Evolutionary conservation across 345 rosid genomes (phyloP).

Genomic region (Durio zibethinus): DNA sequence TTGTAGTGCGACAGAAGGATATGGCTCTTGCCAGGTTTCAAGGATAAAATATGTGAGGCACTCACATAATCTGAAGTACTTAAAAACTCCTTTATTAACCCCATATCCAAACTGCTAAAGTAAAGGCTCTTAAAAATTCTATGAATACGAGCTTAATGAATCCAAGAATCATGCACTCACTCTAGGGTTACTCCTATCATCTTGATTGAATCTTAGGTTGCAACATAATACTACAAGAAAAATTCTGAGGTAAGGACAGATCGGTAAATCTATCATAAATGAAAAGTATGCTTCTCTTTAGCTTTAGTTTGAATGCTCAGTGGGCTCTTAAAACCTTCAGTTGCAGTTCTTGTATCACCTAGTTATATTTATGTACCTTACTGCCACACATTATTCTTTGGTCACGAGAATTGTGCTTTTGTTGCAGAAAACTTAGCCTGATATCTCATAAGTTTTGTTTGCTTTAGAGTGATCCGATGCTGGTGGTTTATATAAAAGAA

Average conservation of each 20-base stretch:
- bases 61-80: not conserved
- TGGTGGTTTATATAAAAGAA: slow-evolving; percentile 63
- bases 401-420: not conserved
- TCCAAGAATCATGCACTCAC: not conserved
- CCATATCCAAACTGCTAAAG: not conserved
- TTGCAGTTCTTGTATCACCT: not conserved
- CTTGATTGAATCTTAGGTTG: not conserved
- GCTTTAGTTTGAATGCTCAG: not conserved
- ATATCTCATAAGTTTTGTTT: slow-evolving; percentile 26
- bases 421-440: slow-evolving; percentile 18
- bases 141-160: not conserved
- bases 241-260: not conserved
- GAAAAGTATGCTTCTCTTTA: not conserved
- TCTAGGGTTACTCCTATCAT: not conserved
- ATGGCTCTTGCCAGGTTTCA: not conserved
- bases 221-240: not conserved
- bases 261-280: not conserved
- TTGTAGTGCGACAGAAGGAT: not conserved
- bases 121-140: not conserved
- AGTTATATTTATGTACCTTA: slow-evolving; percentile 7
- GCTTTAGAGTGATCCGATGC: slow-evolving; percentile 85
- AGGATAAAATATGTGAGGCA: not conserved
- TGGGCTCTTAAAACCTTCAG: not conserved
- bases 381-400: not conserved
- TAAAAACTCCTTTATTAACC: not conserved